These are phyloP conservation scores for Yamadazyma diddensiae DNA, from an alignment of 1,139 yeast genomes.

Conservation along the genomic window DNA sequence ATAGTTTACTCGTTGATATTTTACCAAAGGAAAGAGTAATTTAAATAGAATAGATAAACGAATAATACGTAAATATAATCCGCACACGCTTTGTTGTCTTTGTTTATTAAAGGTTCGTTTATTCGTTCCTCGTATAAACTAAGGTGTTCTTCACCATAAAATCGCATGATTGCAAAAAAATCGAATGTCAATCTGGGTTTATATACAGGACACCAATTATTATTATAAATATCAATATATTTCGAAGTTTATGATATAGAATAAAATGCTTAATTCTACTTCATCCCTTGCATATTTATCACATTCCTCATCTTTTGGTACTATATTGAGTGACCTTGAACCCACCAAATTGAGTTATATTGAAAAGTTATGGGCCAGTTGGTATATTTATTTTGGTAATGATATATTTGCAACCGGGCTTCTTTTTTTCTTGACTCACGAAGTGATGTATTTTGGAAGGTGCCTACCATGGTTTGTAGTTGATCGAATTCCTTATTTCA, in stretches of 20 bases:
- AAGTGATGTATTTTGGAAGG: slow-evolving; percentile 43
- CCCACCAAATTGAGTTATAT: slow-evolving; percentile 10
- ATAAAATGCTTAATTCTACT: slow-evolving; percentile 8
- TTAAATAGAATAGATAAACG: slow-evolving; percentile 12
- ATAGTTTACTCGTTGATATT: slow-evolving; percentile 69
- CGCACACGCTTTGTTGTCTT: no score
- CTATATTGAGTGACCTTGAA: slow-evolving; percentile 10
- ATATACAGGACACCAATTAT: no score
- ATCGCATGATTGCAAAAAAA: not conserved
- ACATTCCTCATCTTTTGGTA: slow-evolving; percentile 1
- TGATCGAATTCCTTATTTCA: slow-evolving; percentile 41
- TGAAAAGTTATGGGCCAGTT: slow-evolving; percentile 76
- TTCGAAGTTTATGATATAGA: no score
- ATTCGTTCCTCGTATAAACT: not conserved
- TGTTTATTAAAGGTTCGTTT: not conserved
- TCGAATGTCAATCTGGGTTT: not conserved
- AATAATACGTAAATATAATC: not conserved
- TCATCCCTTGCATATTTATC: slow-evolving; percentile 14
- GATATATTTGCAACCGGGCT: slow-evolving; percentile 67
- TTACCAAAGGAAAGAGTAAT: slow-evolving; percentile 82
- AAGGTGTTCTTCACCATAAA: no score
- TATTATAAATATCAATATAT: no score
- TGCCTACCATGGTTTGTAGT: slow-evolving; percentile 47
- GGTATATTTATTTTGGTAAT: slow-evolving; percentile 70
- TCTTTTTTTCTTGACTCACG: slow-evolving; percentile 41